phyloP scores from a whole-genome alignment of 495 filamentous ascomycete species.

The Penicillium odoratum region DNA sequence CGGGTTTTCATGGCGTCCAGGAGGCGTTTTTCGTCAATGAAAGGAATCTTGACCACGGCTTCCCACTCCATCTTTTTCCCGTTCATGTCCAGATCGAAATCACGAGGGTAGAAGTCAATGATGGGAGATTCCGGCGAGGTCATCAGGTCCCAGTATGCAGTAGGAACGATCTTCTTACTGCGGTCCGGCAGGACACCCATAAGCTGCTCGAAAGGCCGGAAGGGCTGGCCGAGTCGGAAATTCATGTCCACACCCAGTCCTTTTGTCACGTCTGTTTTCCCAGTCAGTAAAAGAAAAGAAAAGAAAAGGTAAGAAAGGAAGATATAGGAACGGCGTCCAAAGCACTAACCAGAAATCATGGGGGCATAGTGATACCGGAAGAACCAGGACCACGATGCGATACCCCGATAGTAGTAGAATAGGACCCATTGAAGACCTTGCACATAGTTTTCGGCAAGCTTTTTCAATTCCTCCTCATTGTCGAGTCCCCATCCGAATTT shows the following conservation, averaged over 20 bases:
- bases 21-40: conserved; percentile 89
- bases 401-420: conserved; percentile 96
- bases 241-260: conserved; percentile 85
- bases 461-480: conserved; percentile 76
- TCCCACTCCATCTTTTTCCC: conserved; percentile 99
- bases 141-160: conserved; percentile 89
- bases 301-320: neutral
- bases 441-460: conserved; percentile 93
- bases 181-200: conserved; percentile 98
- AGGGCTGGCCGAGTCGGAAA: conserved; percentile 91
- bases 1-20: conserved; percentile 81
- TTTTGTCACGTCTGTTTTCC: conserved; percentile 68
- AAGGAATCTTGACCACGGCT: conserved; percentile 97
- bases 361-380: conserved; percentile 96
- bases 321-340: neutral
- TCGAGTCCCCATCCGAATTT: conserved; percentile 91
- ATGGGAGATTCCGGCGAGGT: conserved; percentile 88
- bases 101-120: conserved; percentile 95
- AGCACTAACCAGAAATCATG: conserved; percentile 77
- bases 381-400: conserved; percentile 98
- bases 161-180: conserved; percentile 92
- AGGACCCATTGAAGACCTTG: conserved; percentile 98
- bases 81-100: conserved; percentile 99
- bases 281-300: conserved; percentile 12
- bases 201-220: conserved; percentile 91